These are phyloP conservation scores for Trichophyton rubrum DNA, from an alignment of 2,329 filamentous ascomycete genomes.

Conservation along the genomic window DNA sequence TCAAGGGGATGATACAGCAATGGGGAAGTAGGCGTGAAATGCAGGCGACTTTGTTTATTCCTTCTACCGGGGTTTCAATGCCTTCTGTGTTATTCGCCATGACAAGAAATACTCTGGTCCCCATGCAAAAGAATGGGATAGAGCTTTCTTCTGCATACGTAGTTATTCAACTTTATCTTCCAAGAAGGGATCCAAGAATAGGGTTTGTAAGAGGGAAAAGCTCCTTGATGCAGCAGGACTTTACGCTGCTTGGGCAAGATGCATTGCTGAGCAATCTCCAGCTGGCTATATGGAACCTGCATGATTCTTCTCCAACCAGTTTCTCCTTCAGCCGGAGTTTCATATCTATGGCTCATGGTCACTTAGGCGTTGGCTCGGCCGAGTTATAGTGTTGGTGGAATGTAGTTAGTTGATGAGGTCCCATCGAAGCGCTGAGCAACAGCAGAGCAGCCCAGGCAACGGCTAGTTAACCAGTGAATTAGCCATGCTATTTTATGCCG, in stretches of 20 bases:
- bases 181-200: not conserved
- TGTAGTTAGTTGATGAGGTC: too few relatives aligned
- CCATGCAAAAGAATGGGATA: not conserved
- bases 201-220: not conserved
- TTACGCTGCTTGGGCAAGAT: not conserved
- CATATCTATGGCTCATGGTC: not conserved
- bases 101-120: not conserved
- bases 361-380: not conserved
- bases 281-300: not conserved
- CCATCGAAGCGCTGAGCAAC: too few relatives aligned
- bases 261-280: not conserved
- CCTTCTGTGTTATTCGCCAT: not conserved
- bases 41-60: not conserved
- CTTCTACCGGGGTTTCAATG: not conserved
- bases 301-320: not conserved
- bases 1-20: not conserved
- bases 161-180: not conserved
- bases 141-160: not conserved
- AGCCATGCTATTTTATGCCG: not conserved
- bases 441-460: too few relatives aligned
- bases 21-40: not conserved
- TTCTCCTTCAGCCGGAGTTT: not conserved
- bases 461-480: not conserved
- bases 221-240: not conserved
- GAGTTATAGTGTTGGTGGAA: not conserved